Base-by-base conservation (phyloP, 2,329 filamentous ascomycete species). In the Beauveria sp. region DNA sequence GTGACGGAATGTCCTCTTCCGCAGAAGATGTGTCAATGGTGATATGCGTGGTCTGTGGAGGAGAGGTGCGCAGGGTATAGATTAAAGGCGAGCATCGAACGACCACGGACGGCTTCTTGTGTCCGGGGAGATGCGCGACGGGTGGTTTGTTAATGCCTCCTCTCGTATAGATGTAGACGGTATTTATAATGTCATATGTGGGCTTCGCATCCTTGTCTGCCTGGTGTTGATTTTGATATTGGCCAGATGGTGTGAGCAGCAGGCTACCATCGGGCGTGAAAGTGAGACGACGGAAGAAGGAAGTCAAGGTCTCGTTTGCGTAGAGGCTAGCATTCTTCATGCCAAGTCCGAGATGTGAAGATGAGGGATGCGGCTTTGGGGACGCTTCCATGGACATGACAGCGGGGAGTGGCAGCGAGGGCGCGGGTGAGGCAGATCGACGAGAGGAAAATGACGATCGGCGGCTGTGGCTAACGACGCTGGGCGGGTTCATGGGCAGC, bases 51-150 rank as follows among this genome's bases (percentile, higher is more conserved):
- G 92, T 96, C 4, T 83, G 75, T 10, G 87, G 85, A 0, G 82
- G 75, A 0, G 80, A 76, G 68, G 89, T 85, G 46, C 94, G 86
- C 24, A 96, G 78, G 0, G 87, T 91, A 74, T 97, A 99, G 67
- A 90, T 87, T 26, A 96, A 76, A 0, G 94, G 94, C 16, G 93
- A 99, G 72, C 94, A 99, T 70, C 91, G 91, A 63, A 99, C 91
- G 1, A 92, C 94, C 12, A 99, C 91, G 0, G 94, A 97, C 0
- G 94, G 94, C 74, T 99, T 99, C 79, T 97, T 99, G 75, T 97
- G 93, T 2, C 94, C 94, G 0, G 94, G 94, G 7, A 99, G 81
- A 74, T 97, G 94, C 7, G 93, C 92, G 61, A 97, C 89, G 2
- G 94, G 94, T 1, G 94, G 92, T 72, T 96, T 97, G 76, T 97